These are phyloP conservation scores for Leccinum sublutescens DNA, from an alignment of 768 basidiomycete species.

Conservation along the genomic window DNA sequence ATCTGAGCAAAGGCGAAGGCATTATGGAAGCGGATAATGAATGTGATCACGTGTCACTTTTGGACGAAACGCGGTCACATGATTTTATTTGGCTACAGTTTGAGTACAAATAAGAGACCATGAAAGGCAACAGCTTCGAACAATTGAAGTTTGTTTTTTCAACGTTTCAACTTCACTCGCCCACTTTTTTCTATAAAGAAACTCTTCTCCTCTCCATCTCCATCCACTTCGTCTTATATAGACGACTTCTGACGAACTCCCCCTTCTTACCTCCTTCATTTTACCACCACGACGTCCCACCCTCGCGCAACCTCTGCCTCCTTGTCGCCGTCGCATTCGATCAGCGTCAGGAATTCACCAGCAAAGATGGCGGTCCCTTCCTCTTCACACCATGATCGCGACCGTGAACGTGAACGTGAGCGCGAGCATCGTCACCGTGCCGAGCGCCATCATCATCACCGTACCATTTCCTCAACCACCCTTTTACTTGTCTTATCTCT, in stretches of 20 bases:
- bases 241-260: conserved; percentile 13
- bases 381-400: conserved; percentile 72
- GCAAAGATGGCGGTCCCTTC: conserved; percentile 81
- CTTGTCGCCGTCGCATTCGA: conserved; percentile 69
- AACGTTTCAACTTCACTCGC: conserved; percentile 14
- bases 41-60: conserved; percentile 8
- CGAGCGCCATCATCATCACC: conserved; percentile 70
- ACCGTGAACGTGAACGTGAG: conserved; percentile 51
- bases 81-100: conserved; percentile 32
- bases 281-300: conserved; percentile 70
- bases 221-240: conserved; percentile 14
- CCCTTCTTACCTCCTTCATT: conserved; percentile 10
- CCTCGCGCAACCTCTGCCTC: conserved; percentile 61
- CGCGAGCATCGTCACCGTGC: conserved; percentile 56
- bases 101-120: conserved; percentile 27
- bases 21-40: not conserved
- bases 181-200: conserved; percentile 9
- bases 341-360: conserved; percentile 50
- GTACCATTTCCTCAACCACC: conserved; percentile 88
- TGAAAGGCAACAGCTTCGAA: conserved; percentile 23
- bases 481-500: conserved; percentile 84
- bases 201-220: conserved; percentile 14
- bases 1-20: conserved; percentile 25
- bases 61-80: conserved; percentile 31
- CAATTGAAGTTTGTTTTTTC: conserved; percentile 32